phyloP scores from a whole-genome alignment of 2,329 filamentous ascomycete genomes.

The Penicillium sp. region DNA sequence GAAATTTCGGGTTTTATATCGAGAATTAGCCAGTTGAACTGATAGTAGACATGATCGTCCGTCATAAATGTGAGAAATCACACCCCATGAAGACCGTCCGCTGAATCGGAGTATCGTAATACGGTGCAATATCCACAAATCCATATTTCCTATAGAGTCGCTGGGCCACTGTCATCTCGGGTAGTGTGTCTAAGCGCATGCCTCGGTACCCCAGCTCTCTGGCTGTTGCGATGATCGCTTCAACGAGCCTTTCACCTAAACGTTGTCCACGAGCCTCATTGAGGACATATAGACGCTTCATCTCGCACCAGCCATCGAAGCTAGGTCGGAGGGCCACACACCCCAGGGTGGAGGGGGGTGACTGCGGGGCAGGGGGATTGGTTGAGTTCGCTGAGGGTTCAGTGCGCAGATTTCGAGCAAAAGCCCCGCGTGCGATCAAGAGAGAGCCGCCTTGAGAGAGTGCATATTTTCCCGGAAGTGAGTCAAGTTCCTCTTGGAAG shows the following conservation, averaged over 20 bases:
- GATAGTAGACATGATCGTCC: neutral
- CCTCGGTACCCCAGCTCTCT: constrained; percentile 50
- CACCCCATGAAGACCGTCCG: constrained; percentile 53
- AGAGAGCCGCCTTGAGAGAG: constrained; percentile 47
- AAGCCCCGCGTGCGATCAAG: constrained; percentile 44
- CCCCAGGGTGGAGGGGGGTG: constrained; percentile 37
- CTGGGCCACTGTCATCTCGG: constrained; percentile 52
- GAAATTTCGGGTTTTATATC: neutral
- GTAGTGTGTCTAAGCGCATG: constrained; percentile 58
- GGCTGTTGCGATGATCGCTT: constrained; percentile 47
- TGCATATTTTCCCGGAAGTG: constrained; percentile 56
- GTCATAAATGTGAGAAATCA: constrained; percentile 4
- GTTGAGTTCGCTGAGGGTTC: neutral
- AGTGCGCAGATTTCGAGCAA: neutral
- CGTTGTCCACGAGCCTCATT: constrained; percentile 51
- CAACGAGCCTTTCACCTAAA: constrained; percentile 50
- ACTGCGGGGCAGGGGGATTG: neutral
- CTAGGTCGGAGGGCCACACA: constrained; percentile 52
- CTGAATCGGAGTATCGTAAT: constrained; percentile 57
- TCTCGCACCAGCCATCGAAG: constrained; percentile 45
- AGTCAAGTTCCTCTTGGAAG: constrained; percentile 53
- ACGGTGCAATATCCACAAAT: constrained; percentile 53
- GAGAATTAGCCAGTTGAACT: neutral
- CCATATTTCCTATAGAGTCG: constrained; percentile 52
- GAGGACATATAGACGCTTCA: constrained; percentile 58